These are phyloP conservation scores for Kentomonas sorsogonicus DNA, from an alignment of 208 protist genomes.

Conservation along the genomic window DNA sequence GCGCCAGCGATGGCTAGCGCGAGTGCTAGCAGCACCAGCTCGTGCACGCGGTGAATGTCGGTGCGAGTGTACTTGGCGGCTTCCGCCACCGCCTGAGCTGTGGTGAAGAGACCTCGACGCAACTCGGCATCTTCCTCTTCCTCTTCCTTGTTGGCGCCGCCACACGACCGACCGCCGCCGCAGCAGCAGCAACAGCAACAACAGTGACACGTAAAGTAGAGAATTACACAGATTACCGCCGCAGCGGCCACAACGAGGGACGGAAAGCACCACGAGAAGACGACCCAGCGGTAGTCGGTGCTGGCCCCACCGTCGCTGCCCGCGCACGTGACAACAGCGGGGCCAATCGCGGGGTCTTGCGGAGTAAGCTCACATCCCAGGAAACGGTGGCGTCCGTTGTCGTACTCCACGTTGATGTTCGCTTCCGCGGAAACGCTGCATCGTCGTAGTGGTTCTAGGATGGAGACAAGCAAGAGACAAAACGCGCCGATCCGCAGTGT, in stretches of 20 bases:
- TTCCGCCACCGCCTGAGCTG: too few relatives aligned
- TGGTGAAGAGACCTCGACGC: too few relatives aligned
- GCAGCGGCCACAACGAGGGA: constrained; percentile 15
- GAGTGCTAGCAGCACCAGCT: constrained; percentile 20
- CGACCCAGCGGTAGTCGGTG: constrained; percentile 12
- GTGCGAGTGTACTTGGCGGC: constrained; percentile 32
- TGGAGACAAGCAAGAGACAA: too few relatives aligned
- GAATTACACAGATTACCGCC: constrained; percentile 9
- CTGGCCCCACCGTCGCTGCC: constrained; percentile 18
- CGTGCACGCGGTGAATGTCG: constrained; percentile 33
- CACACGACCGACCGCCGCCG: constrained; percentile 22
- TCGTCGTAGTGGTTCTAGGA: too few relatives aligned
- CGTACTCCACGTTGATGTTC: constrained; percentile 21
- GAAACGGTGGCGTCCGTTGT: constrained; percentile 6
- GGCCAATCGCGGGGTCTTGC: too few relatives aligned
- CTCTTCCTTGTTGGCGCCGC: too few relatives aligned
- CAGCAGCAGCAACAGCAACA: constrained; percentile 41
- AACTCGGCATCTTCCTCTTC: too few relatives aligned
- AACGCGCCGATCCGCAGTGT: too few relatives aligned
- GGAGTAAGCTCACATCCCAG: too few relatives aligned
- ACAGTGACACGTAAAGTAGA: constrained; percentile 38
- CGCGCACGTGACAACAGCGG: too few relatives aligned
- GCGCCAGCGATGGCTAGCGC: constrained; percentile 15
- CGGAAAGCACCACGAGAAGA: constrained; percentile 20
- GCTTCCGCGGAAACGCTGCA: too few relatives aligned